Percentiles rank a stretch among this genome's conserved stretches.
Conservation (phyloP, 331 rosid genomes). For the Quercus phellos region DNA sequence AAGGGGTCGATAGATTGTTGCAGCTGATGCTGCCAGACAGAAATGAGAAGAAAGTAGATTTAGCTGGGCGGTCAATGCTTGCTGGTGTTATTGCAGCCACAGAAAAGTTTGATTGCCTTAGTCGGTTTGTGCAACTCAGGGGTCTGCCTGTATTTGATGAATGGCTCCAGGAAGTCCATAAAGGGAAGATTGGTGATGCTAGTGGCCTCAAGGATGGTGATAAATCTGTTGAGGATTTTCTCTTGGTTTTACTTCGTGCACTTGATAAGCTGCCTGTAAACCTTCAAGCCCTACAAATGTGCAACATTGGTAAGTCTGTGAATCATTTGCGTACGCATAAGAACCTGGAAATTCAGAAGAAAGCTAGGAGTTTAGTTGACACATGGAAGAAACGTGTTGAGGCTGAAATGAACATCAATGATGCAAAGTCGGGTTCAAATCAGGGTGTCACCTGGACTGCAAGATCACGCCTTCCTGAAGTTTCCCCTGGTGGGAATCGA, state of each 20-base stretch:
- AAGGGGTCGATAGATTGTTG: constrained; percentile 67
- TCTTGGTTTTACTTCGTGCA: constrained; percentile 74
- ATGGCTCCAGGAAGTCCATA: constrained; percentile 92
- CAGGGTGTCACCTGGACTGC: constrained; percentile 59
- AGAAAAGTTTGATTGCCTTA: constrained; percentile 65
- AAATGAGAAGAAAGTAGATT: constrained; percentile 63
- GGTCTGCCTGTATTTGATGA: constrained; percentile 81
- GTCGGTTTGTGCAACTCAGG: constrained; percentile 60
- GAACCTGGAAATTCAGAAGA: constrained; percentile 82
- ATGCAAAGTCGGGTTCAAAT: constrained; percentile 53
- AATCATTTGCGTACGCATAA: constrained; percentile 73
- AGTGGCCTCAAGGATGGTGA: constrained; percentile 52
- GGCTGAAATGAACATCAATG: constrained; percentile 76
- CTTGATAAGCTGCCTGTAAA: constrained; percentile 85
- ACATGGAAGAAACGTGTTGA: constrained; percentile 93
- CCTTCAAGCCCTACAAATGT: constrained; percentile 71
- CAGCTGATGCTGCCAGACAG: constrained; percentile 77
- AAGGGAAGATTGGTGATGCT: constrained; percentile 69
- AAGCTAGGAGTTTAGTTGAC: constrained; percentile 79
- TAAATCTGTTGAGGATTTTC: constrained; percentile 72
- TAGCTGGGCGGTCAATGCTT: constrained; percentile 67
- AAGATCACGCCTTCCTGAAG: constrained; percentile 50
- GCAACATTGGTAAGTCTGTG: constrained; percentile 86
- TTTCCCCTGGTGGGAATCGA: constrained; percentile 57
- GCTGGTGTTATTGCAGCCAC: constrained; percentile 74